A percentile compares a stretch with the other conserved stretches of the same genome.
These are phyloP conservation scores for Posidonia oceanica DNA, from an alignment of 116 monocot species.

Conservation along the genomic window DNA sequence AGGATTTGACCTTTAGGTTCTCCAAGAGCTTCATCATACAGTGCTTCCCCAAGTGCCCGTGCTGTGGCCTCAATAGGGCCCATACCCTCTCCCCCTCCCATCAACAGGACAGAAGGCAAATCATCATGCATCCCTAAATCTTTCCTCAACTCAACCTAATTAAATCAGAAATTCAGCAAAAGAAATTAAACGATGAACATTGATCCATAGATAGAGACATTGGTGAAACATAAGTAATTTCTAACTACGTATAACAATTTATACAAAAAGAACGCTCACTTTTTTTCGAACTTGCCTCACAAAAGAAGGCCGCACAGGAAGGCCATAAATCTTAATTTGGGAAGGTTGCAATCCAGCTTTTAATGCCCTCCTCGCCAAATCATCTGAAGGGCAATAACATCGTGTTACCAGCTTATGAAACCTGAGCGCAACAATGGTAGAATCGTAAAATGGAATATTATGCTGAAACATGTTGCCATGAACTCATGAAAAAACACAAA, in stretches of 20 bases:
- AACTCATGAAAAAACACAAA: too few relatives aligned
- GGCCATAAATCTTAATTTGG: constrained; percentile 95
- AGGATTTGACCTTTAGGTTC: constrained; percentile 83
- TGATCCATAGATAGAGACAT: neutral
- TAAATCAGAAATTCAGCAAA: neutral
- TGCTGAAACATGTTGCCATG: too few relatives aligned
- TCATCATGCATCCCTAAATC: constrained; percentile 86
- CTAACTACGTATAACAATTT: too few relatives aligned
- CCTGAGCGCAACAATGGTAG: constrained; percentile 23
- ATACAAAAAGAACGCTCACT: constrained; percentile 16
- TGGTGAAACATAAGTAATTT: neutral
- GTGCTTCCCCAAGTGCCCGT: constrained; percentile 56
- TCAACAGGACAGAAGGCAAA: constrained; percentile 85
- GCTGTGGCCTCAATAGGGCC: constrained; percentile 99
- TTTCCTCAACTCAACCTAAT: constrained; percentile 63
- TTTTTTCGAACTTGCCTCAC: constrained; percentile 65
- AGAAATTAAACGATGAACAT: neutral
- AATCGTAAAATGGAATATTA: too few relatives aligned
- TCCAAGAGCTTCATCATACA: constrained; percentile 57
- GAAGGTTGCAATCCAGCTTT: constrained; percentile 80
- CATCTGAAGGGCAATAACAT: constrained; percentile 94
- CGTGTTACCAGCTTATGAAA: constrained; percentile 98
- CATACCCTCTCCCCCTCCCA: constrained; percentile 99
- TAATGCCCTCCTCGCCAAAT: constrained; percentile 80
- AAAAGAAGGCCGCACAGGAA: constrained; percentile 96